A percentile compares a stretch with the other conserved stretches of the same genome.
Evolutionary conservation across 2,329 filamentous ascomycete species (phyloP).

Genomic region (Microdochium bolleyi): DNA sequence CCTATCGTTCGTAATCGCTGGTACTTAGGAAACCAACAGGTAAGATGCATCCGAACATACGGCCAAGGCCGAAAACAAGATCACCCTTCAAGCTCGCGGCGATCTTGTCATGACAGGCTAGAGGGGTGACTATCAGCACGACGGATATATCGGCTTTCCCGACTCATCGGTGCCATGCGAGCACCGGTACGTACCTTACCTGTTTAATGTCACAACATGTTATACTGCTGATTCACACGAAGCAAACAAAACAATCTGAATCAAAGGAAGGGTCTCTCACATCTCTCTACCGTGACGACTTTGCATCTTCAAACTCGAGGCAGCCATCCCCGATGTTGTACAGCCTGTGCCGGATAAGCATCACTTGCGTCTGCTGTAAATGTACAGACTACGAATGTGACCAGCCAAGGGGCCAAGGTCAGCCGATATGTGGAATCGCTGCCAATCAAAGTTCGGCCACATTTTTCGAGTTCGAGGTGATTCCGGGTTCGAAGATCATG

Average conservation of each 20-base stretch:
- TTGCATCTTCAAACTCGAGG: background rate
- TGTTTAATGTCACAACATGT: too few relatives aligned
- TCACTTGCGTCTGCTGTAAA: background rate
- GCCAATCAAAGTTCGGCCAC: background rate
- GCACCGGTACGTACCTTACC: too few relatives aligned
- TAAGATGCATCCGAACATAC: too few relatives aligned
- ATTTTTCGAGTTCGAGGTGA: background rate
- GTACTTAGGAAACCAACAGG: too few relatives aligned
- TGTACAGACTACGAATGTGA: background rate
- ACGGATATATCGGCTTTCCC: too few relatives aligned
- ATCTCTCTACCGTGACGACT: background rate
- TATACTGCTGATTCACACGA: background rate
- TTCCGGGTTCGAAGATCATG: background rate
- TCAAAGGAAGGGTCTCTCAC: background rate
- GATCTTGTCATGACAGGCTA: too few relatives aligned
- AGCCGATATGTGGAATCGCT: background rate
- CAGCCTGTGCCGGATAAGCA: background rate
- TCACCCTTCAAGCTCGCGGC: too few relatives aligned
- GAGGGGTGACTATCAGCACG: too few relatives aligned
- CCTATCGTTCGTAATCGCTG: too few relatives aligned
- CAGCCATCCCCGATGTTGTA: background rate
- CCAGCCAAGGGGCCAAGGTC: background rate
- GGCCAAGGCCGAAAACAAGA: too few relatives aligned
- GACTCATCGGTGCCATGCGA: too few relatives aligned
- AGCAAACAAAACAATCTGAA: background rate